phyloP scores from a whole-genome alignment of 2,329 filamentous ascomycete genomes.

The Fusarium sp. region DNA sequence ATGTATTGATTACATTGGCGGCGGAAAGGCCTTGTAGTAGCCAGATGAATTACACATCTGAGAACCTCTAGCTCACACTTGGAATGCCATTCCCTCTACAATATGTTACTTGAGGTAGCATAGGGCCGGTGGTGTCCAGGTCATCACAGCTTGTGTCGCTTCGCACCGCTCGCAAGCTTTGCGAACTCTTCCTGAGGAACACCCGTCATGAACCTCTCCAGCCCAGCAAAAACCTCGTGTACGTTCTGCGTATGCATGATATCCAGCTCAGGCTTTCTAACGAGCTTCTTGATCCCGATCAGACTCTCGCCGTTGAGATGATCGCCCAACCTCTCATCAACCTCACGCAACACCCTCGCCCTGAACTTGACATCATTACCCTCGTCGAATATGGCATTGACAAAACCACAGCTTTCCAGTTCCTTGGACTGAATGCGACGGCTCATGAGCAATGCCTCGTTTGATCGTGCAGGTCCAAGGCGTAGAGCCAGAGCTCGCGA shows the following conservation, averaged over 20 bases:
- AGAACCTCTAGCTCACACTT: not conserved
- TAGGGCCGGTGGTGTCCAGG: not conserved
- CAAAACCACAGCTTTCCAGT: conserved; percentile 81
- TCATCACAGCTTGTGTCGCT: conserved; percentile 89
- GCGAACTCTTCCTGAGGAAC: conserved; percentile 90
- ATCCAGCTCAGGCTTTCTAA: conserved; percentile 80
- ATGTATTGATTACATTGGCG: not conserved
- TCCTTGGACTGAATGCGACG: conserved; percentile 80
- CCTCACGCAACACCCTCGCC: conserved; percentile 78
- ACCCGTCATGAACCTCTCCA: conserved; percentile 83
- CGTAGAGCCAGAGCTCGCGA: conserved; percentile 83
- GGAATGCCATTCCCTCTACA: not conserved
- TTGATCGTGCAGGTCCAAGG: conserved; percentile 84
- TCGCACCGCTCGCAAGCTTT: conserved; percentile 87
- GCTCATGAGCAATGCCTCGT: conserved; percentile 94
- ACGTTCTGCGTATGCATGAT: conserved; percentile 82
- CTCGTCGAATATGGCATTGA: conserved; percentile 82
- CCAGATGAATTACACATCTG: not conserved
- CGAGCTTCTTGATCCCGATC: conserved; percentile 85
- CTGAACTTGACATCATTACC: conserved; percentile 79
- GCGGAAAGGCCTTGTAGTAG: not conserved
- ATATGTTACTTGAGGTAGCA: not conserved
- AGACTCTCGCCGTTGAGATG: conserved; percentile 86
- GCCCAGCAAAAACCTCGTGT: conserved; percentile 85
- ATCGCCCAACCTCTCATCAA: conserved; percentile 82